Percentiles rank a stretch among this genome's conserved stretches.
phyloP scores from a whole-genome alignment of 1,139 yeast genomes.

The Nakaseomyces delphensis region DNA sequence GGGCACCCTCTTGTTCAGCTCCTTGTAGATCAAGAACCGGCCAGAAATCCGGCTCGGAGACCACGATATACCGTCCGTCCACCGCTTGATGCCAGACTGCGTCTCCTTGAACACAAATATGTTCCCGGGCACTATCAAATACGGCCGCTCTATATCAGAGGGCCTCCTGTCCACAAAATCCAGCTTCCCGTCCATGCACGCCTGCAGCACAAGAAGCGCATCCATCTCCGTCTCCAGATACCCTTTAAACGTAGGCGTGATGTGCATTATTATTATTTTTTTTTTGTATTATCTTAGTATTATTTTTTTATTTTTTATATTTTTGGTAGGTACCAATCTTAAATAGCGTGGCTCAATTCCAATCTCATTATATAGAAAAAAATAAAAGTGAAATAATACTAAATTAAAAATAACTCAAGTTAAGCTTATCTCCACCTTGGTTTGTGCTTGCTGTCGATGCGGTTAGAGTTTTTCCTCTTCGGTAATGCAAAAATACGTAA shows the following conservation, averaged over 20 bases:
- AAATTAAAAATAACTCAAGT: too few species aligned
- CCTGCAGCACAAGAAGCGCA: slow-evolving; percentile 76
- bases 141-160: slow-evolving; percentile 63
- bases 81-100: slow-evolving; percentile 72
- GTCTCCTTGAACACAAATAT: slow-evolving; percentile 82
- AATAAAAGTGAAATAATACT: too few species aligned
- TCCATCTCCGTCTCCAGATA: slow-evolving; percentile 77
- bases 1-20: slow-evolving; percentile 39
- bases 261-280: slow-evolving; percentile 18
- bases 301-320: neutral
- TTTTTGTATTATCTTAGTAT: neutral
- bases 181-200: slow-evolving; percentile 53
- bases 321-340: too few species aligned
- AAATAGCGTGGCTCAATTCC: too few species aligned
- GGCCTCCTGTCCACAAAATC: slow-evolving; percentile 72
- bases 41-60: slow-evolving; percentile 83
- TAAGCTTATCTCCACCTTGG: neutral
- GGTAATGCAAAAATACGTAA: neutral
- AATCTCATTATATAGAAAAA: too few species aligned
- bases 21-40: slow-evolving; percentile 73
- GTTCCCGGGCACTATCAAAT: slow-evolving; percentile 64
- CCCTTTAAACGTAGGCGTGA: slow-evolving; percentile 61
- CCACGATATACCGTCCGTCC: slow-evolving; percentile 96
- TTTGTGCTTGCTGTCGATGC: neutral
- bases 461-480: too few species aligned